These are phyloP conservation scores for Heimioporus sp. DNA, from an alignment of 768 basidiomycete genomes.

Conservation along the genomic window DNA sequence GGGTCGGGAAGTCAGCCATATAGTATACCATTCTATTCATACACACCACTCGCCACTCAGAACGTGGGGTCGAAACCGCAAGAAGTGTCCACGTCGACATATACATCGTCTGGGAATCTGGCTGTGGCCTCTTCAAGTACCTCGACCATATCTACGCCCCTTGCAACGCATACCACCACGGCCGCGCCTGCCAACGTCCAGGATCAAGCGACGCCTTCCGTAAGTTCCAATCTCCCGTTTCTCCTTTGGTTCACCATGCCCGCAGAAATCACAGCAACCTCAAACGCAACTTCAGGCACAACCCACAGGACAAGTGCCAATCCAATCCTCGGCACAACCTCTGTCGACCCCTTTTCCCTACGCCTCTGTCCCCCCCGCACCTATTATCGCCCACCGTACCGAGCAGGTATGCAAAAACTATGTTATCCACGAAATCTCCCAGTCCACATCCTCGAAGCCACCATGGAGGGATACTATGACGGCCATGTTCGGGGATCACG, in stretches of 20 bases:
- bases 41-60: slow-evolving; percentile 14
- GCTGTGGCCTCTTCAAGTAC: neutral
- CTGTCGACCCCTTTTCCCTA: slow-evolving; percentile 10
- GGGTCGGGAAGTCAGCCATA: slow-evolving; percentile 16
- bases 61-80: slow-evolving; percentile 8
- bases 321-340: neutral
- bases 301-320: neutral
- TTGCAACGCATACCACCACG: neutral
- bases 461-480: slow-evolving; percentile 72
- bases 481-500: slow-evolving; percentile 83
- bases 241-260: neutral
- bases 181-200: slow-evolving; percentile 2
- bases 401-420: slow-evolving; percentile 68
- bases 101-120: neutral
- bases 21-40: slow-evolving; percentile 28
- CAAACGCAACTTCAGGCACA: slow-evolving; percentile 1
- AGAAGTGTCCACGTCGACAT: neutral
- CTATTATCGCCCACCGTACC: slow-evolving; percentile 30
- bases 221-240: neutral
- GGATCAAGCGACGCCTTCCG: neutral
- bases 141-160: neutral
- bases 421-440: slow-evolving; percentile 60
- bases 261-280: neutral
- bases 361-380: slow-evolving; percentile 5
- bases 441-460: slow-evolving; percentile 47